Evolutionary conservation across 1,284 basidiomycete genomes (phyloP).

Genomic region (Schizophyllum amplum): DNA sequence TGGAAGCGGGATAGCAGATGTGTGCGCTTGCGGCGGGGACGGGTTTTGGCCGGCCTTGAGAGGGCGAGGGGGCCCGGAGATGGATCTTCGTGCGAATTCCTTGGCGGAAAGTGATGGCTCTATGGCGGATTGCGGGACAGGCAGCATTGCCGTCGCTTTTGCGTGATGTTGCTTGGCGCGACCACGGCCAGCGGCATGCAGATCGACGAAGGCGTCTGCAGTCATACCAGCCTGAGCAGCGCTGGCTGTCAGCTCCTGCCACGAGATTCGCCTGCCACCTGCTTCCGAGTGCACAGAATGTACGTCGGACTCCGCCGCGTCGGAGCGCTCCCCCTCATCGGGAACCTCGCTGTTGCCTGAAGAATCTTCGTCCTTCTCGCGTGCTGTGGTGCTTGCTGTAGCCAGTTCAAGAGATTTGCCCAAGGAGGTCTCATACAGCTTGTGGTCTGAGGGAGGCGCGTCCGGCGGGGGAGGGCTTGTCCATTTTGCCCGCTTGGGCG

Average conservation of each 20-base stretch:
- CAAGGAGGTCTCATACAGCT: constrained; percentile 56
- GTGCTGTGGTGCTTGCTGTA: constrained; percentile 50
- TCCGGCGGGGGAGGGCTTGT: constrained; percentile 76
- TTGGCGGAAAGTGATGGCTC: background rate
- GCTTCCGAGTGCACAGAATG: constrained; percentile 54
- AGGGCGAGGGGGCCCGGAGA: background rate
- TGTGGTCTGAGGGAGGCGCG: constrained; percentile 57
- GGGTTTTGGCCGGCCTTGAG: background rate
- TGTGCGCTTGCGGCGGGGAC: background rate
- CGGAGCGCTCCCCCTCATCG: constrained; percentile 59
- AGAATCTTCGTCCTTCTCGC: constrained; percentile 38
- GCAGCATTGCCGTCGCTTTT: background rate
- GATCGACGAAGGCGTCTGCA: background rate
- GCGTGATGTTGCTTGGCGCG: background rate
- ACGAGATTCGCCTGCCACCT: constrained; percentile 26
- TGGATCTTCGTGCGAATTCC: background rate
- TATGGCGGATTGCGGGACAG: background rate
- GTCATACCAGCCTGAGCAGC: background rate
- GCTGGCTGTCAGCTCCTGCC: constrained; percentile 8
- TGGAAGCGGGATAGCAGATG: background rate
- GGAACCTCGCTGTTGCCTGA: constrained; percentile 54
- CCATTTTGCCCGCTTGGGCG: constrained; percentile 67
- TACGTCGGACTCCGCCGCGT: constrained; percentile 50
- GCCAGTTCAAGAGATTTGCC: constrained; percentile 58
- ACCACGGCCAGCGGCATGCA: background rate